Conservation (phyloP, 495 filamentous ascomycete species). For the Letharia lupina region DNA sequence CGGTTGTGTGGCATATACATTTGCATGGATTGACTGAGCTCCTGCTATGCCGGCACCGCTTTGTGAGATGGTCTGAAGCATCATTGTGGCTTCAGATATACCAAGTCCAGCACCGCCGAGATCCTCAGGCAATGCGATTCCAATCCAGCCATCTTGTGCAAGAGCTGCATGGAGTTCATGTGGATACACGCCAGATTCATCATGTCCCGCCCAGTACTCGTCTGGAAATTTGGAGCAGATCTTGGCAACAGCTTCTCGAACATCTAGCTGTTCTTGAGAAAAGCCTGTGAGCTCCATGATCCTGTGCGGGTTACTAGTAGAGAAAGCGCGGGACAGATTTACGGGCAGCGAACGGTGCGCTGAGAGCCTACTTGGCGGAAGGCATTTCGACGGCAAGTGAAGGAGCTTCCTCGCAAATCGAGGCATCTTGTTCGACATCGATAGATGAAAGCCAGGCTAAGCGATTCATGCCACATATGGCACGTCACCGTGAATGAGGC, state of each 20-base stretch:
- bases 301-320: conserved; percentile 5
- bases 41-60: conserved; percentile 71
- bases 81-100: conserved; percentile 75
- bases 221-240: conserved; percentile 58
- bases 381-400: not conserved
- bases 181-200: conserved; percentile 60
- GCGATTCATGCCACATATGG: not conserved
- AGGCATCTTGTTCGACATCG: not conserved
- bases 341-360: not conserved
- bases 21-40: conserved; percentile 68
- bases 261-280: conserved; percentile 59
- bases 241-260: conserved; percentile 59
- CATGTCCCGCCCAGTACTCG: conserved; percentile 63
- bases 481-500: not conserved
- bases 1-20: conserved; percentile 72
- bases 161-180: conserved; percentile 65
- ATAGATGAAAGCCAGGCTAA: not conserved
- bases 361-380: not conserved
- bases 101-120: conserved; percentile 67
- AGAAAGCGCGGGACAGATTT: conserved; percentile 3
- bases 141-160: conserved; percentile 75
- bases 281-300: conserved; percentile 70
- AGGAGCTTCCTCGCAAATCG: not conserved
- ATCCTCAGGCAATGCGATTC: conserved; percentile 65
- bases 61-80: conserved; percentile 76